phyloP scores from a whole-genome alignment of 2,329 filamentous ascomycete genomes.

The Diaporthe capsici region DNA sequence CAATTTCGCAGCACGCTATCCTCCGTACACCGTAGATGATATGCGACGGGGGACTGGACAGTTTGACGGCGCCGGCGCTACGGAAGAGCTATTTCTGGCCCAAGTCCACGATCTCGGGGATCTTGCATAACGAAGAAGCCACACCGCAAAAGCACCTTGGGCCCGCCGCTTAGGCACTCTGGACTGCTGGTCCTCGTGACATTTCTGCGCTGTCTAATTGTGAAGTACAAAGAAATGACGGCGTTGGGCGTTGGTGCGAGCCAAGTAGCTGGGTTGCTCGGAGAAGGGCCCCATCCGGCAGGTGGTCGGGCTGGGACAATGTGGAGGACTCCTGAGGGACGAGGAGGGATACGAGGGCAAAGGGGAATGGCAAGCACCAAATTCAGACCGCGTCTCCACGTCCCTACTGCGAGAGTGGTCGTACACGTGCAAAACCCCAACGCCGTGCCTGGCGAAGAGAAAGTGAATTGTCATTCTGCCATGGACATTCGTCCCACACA shows the following conservation, averaged over 20 bases:
- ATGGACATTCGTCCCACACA: not conserved
- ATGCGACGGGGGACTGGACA: not conserved
- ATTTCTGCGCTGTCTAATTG: not conserved
- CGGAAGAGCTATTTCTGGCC: slow-evolving; percentile 21
- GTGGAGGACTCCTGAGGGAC: not conserved
- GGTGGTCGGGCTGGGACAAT: slow-evolving; percentile 5
- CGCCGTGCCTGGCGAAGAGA: not conserved
- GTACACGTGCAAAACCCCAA: not conserved
- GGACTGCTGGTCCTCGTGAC: not conserved
- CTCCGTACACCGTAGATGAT: not conserved
- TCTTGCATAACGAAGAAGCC: slow-evolving; percentile 18
- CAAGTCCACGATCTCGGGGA: slow-evolving; percentile 13
- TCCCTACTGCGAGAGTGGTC: not conserved
- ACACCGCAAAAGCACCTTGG: not conserved
- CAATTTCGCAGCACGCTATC: not conserved
- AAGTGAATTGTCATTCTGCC: not conserved
- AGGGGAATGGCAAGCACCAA: not conserved
- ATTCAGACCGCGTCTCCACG: not conserved
- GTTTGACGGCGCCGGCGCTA: slow-evolving; percentile 26
- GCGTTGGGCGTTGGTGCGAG: not conserved
- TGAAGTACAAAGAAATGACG: not conserved
- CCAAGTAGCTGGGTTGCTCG: slow-evolving; percentile 27
- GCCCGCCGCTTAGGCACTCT: not conserved
- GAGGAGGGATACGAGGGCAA: slow-evolving; percentile 18
- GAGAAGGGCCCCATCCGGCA: slow-evolving; percentile 22